Percentiles rank a stretch among this genome's conserved stretches.
phyloP scores from a whole-genome alignment of 306 rosid genomes.

The Trifolium pratense region DNA sequence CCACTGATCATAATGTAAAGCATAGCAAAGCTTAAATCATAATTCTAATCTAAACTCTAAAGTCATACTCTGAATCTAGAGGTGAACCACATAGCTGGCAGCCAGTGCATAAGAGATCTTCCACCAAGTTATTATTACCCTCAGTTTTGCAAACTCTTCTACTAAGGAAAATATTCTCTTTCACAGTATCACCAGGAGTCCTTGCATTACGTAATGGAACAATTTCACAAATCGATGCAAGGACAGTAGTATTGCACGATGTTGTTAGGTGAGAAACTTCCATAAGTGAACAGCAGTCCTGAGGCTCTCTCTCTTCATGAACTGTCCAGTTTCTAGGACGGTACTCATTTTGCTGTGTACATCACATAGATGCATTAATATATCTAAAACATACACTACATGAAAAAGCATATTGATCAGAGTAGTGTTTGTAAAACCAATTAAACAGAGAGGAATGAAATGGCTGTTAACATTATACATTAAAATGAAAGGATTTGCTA shows the following conservation, averaged over 20 bases:
- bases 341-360: constrained; percentile 38
- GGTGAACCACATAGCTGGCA: constrained; percentile 83
- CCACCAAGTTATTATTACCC: constrained; percentile 53
- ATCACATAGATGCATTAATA: constrained; percentile 37
- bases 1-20: constrained; percentile 26
- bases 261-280: constrained; percentile 54
- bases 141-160: constrained; percentile 51
- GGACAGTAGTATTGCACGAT: constrained; percentile 59
- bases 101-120: constrained; percentile 77
- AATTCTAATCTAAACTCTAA: constrained; percentile 34
- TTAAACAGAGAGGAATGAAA: constrained; percentile 10
- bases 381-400: constrained; percentile 21
- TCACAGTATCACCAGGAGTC: constrained; percentile 44
- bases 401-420: constrained; percentile 23
- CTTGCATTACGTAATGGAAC: constrained; percentile 40
- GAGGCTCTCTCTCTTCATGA: constrained; percentile 53
- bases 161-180: constrained; percentile 69
- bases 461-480: constrained; percentile 2
- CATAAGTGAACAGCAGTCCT: constrained; percentile 55
- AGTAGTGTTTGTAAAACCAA: constrained; percentile 16
- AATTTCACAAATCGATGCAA: constrained; percentile 73
- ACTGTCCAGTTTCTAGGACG: constrained; percentile 68
- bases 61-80: constrained; percentile 56
- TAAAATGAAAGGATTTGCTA: constrained; percentile 3
- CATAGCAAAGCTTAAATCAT: constrained; percentile 13